Evolutionary conservation across 1,139 yeast genomes (phyloP).

Genomic region (Hanseniaspora sp.): DNA sequence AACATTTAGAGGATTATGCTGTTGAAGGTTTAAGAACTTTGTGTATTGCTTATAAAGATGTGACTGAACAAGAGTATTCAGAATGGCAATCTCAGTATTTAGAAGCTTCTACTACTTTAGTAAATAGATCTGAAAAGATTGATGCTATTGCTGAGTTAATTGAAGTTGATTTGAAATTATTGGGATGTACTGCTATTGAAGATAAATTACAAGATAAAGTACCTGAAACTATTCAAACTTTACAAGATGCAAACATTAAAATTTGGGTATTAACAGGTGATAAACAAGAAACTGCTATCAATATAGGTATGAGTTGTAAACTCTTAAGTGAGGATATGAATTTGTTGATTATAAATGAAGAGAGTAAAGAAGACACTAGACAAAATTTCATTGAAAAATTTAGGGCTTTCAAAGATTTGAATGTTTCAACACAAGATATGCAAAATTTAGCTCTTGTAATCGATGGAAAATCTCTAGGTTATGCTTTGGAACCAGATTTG

Average conservation of each 20-base stretch:
- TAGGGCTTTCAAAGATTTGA: slow-evolving; percentile 60
- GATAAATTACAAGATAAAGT: slow-evolving; percentile 97
- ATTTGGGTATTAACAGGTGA: slow-evolving; percentile 98
- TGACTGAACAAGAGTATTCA: slow-evolving; percentile 67
- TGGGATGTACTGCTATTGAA: slow-evolving; percentile 98
- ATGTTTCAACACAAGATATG: slow-evolving; percentile 52
- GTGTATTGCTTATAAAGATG: slow-evolving; percentile 77
- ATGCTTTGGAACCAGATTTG: slow-evolving; percentile 69
- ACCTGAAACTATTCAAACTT: slow-evolving; percentile 88
- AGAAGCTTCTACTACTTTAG: slow-evolving; percentile 72
- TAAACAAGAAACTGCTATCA: slow-evolving; percentile 97
- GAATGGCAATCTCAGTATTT: slow-evolving; percentile 53
- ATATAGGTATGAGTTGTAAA: slow-evolving; percentile 96
- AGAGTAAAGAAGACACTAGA: slow-evolving; percentile 59
- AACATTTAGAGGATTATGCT: slow-evolving; percentile 92
- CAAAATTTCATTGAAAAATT: slow-evolving; percentile 64
- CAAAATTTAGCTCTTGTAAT: slow-evolving; percentile 82
- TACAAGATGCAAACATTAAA: slow-evolving; percentile 93
- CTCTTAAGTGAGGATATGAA: slow-evolving; percentile 93
- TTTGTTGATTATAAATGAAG: slow-evolving; percentile 77
- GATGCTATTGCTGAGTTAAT: slow-evolving; percentile 80
- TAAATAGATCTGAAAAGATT: slow-evolving; percentile 59
- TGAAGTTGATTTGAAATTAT: slow-evolving; percentile 63
- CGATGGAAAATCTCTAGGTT: slow-evolving; percentile 84
- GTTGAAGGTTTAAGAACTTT: slow-evolving; percentile 90